A percentile compares a stretch with the other conserved stretches of the same genome.
Conservation (phyloP, 2,329 filamentous ascomycete genomes). For the Cordyceps cicadae region DNA sequence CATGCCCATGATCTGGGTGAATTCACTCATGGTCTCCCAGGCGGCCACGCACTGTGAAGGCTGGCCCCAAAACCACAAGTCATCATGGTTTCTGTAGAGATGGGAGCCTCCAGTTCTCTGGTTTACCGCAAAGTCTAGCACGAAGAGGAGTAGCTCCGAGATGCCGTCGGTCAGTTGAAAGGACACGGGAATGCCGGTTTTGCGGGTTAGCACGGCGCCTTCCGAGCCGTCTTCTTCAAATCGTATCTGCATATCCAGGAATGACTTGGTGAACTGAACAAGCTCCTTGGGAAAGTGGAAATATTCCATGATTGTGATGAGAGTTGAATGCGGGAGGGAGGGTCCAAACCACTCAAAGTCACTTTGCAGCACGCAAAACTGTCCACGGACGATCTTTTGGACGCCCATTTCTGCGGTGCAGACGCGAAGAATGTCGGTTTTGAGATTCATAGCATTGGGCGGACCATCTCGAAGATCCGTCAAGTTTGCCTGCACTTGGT, state of each 20-base stretch:
- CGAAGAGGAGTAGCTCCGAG: conserved; percentile 51
- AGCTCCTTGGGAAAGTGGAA: conserved; percentile 39
- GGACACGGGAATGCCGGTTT: conserved; percentile 47
- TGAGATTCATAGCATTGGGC: not conserved
- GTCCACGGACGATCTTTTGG: conserved; percentile 5
- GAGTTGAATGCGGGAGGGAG: conserved; percentile 47
- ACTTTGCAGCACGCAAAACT: conserved; percentile 36
- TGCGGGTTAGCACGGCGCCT: conserved; percentile 24
- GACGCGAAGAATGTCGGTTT: conserved; percentile 9
- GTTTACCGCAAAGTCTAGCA: conserved; percentile 54
- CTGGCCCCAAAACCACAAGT: conserved; percentile 56
- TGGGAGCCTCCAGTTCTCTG: conserved; percentile 40
- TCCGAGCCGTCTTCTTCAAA: conserved; percentile 8
- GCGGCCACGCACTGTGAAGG: conserved; percentile 38
- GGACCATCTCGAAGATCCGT: not conserved
- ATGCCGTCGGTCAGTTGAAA: conserved; percentile 48
- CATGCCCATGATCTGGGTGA: conserved; percentile 43
- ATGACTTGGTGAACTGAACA: not conserved
- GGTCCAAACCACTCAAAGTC: conserved; percentile 53
- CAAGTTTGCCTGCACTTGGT: conserved; percentile 21
- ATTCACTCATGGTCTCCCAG: conserved; percentile 45
- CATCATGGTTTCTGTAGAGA: conserved; percentile 54
- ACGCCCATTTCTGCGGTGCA: conserved; percentile 9
- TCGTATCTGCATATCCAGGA: conserved; percentile 31
- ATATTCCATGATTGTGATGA: conserved; percentile 45